Conservation (phyloP, 2,329 filamentous ascomycete species). For the Aureobasidium musti region DNA sequence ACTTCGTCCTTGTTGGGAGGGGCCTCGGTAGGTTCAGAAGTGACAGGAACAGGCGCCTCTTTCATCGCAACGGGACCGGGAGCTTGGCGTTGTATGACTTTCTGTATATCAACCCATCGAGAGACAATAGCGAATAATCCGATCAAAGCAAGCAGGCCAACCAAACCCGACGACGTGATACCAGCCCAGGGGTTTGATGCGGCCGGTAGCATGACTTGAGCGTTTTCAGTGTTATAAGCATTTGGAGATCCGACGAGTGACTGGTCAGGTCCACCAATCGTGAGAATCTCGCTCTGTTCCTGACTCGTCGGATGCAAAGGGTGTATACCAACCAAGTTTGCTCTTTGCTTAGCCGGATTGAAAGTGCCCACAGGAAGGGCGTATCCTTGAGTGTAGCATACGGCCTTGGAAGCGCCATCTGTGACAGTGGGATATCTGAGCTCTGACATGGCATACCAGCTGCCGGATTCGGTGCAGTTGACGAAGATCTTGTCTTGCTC, state of each 20-base stretch:
- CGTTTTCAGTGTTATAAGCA: not conserved
- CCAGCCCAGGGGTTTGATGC: not conserved
- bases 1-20: not conserved
- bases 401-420: constrained; percentile 61
- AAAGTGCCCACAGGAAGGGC: constrained; percentile 45
- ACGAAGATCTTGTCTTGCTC: constrained; percentile 64
- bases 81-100: constrained; percentile 11
- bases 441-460: constrained; percentile 94
- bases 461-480: constrained; percentile 80
- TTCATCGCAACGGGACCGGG: not conserved
- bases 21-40: not conserved
- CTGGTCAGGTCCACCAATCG: constrained; percentile 30
- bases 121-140: constrained; percentile 16
- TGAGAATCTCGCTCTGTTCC: constrained; percentile 27
- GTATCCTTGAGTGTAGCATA: constrained; percentile 55
- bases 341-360: constrained; percentile 35
- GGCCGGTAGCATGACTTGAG: constrained; percentile 7
- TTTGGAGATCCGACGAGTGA: constrained; percentile 4
- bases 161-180: not conserved
- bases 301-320: constrained; percentile 35
- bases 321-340: constrained; percentile 46
- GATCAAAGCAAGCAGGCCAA: constrained; percentile 15
- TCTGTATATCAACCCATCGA: constrained; percentile 4
- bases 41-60: not conserved
- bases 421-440: constrained; percentile 82